These are phyloP conservation scores for Monilinia polystroma DNA, from an alignment of 2,329 filamentous ascomycete species.

Conservation along the genomic window DNA sequence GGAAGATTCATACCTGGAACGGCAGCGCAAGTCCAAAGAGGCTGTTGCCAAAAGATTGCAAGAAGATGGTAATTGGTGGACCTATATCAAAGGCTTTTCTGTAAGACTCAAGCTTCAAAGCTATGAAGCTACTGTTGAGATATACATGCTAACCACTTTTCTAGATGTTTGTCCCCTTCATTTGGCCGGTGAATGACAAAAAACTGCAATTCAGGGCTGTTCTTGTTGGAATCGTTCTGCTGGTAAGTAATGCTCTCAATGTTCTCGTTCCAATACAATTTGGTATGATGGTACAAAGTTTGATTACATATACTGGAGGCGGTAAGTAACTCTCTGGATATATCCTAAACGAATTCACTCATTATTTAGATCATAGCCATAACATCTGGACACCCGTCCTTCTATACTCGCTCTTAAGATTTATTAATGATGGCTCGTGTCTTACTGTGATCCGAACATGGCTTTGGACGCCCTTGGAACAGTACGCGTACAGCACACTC, in stretches of 20 bases:
- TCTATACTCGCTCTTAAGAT: conserved; percentile 50
- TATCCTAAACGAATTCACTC: conserved; percentile 7
- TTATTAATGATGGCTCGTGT: conserved; percentile 52
- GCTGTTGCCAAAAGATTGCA: conserved; percentile 67
- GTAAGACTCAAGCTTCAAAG: conserved; percentile 38
- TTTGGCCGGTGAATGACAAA: conserved; percentile 70
- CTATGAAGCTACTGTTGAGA: background rate
- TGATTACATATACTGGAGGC: conserved; percentile 49
- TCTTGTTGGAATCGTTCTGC: conserved; percentile 65
- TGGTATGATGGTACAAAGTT: conserved; percentile 71
- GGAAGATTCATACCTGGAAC: conserved; percentile 56
- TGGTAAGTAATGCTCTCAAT: conserved; percentile 71
- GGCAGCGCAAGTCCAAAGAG: conserved; percentile 54
- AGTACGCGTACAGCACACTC: conserved; percentile 57
- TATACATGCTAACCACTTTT: conserved; percentile 7
- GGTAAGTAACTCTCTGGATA: conserved; percentile 14
- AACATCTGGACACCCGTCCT: conserved; percentile 55
- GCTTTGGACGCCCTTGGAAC: conserved; percentile 55
- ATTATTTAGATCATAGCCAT: conserved; percentile 35
- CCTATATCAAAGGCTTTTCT: conserved; percentile 71
- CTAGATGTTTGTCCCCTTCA: conserved; percentile 71
- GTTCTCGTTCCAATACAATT: conserved; percentile 78
- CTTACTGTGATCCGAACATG: conserved; percentile 51
- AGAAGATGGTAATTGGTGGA: conserved; percentile 73
- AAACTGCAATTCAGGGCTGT: conserved; percentile 66